Conservation (phyloP, 192 early-diverging fungal species). For the Helicostylum pulchrum region DNA sequence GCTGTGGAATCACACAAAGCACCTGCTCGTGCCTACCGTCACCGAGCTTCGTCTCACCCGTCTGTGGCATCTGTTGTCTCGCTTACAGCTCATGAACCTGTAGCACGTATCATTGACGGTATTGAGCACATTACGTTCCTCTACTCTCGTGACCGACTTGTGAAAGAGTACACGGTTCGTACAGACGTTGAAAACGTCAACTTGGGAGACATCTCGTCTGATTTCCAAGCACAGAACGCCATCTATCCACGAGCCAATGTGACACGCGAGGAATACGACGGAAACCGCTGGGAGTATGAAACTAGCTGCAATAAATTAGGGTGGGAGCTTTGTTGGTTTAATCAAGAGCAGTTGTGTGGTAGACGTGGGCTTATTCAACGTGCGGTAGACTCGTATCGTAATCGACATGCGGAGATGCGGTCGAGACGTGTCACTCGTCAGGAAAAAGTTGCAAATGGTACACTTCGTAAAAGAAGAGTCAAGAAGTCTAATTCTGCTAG, state of each 20-base stretch:
- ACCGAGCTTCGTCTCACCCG: conserved; percentile 8
- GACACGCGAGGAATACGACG: conserved; percentile 44
- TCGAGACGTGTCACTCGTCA: conserved; percentile 64
- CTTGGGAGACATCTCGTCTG: conserved; percentile 12
- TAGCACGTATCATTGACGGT: conserved; percentile 22
- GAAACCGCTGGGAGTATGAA: conserved; percentile 81
- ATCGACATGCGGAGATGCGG: conserved; percentile 58
- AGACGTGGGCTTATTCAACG: conserved; percentile 74
- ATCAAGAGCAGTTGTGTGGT: conserved; percentile 53
- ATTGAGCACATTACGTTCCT: conserved; percentile 34
- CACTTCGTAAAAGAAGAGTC: conserved; percentile 39
- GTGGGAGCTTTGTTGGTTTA: conserved; percentile 70
- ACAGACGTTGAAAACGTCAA: conserved; percentile 26
- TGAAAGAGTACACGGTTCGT: conserved; percentile 33
- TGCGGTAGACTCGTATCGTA: conserved; percentile 71
- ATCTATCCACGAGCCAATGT: conserved; percentile 71
- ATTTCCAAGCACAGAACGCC: conserved; percentile 15
- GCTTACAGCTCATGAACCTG: conserved; percentile 32
- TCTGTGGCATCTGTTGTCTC: conserved; percentile 34
- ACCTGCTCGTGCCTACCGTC: background rate
- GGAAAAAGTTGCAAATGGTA: conserved; percentile 65
- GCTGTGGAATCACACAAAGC: background rate
- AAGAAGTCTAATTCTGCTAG: conserved; percentile 15
- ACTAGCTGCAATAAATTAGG: conserved; percentile 70
- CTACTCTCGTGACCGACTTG: conserved; percentile 29